Base-by-base conservation (phyloP, 1,139 yeast genomes). In the Torulaspora pretoriensis region DNA sequence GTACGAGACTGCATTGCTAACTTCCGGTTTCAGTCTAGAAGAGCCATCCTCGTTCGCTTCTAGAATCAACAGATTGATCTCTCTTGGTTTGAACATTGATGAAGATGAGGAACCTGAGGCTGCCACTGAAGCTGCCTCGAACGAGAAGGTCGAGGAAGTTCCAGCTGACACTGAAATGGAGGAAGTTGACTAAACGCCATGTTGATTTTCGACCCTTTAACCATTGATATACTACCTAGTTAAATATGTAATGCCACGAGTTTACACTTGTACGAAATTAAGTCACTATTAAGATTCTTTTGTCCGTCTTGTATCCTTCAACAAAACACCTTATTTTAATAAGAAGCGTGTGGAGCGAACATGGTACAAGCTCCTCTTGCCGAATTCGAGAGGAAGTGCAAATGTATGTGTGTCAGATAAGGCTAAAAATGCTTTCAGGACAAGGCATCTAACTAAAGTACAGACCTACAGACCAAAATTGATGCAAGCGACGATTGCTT, bases 21-120 rank as follows among this genome's bases (percentile, higher is more conserved):
- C 98, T 49, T 94, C 98, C 59, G 99, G 99, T 74, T 92, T 92
- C 92, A 75, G 97, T 57, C 81, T 92, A 68, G 98, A 92, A 64
- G 99, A 92, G 75, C 98, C 99, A 76, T 82, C 87, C 67, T 83
- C 96, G 49, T 92, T 92, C 69, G 97, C 99, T 61, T 76, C 86
- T 64, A 89, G 99, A 81, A 92, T 92, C 74, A 92, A 92, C 83
- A 87, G 97, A 75, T 83, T 92, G 74, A 90, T 92, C 67, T 87
- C 97, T 50, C 83, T 92, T 66, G 99, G 99, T 71, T 85, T 92
- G 71, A 90, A 92, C 83, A 89, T 92, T 67, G 98, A 92, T 63
- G 97, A 90, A 71, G 86, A 83, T 40, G 88, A 80, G 61, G 83
- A 73, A 60, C 68, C 71, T 47, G 71, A 73, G 51, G 68, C 63